phyloP scores from a whole-genome alignment of 78 protist species.

The Dictyostelium firmibasis region DNA sequence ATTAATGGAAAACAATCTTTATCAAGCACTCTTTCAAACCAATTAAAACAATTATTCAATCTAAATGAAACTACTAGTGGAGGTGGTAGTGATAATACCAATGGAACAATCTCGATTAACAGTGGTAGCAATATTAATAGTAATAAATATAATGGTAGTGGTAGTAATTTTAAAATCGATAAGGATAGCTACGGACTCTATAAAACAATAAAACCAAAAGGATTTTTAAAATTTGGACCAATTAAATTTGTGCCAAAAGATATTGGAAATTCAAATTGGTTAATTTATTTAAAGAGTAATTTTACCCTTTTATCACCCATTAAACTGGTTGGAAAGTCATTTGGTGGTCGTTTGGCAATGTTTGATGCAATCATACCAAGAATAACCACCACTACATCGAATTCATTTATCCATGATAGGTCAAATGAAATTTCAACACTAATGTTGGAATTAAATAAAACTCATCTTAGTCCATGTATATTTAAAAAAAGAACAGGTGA shows the following conservation, averaged over 20 bases:
- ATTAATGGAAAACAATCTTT: background rate
- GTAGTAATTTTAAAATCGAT: background rate
- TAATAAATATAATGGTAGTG: background rate
- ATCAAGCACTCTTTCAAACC: background rate
- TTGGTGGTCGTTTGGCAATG: slow-evolving; percentile 40
- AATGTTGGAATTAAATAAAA: slow-evolving; percentile 47
- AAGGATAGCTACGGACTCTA: background rate
- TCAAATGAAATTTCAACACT: slow-evolving; percentile 3
- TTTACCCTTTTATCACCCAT: slow-evolving; percentile 27
- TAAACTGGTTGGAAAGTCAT: slow-evolving; percentile 2
- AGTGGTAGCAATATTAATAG: background rate
- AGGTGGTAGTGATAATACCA: background rate
- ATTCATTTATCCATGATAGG: background rate
- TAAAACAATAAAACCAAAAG: slow-evolving; percentile 4
- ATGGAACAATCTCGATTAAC: background rate
- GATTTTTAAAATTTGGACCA: slow-evolving; percentile 27
- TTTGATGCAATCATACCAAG: background rate
- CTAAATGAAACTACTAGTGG: background rate
- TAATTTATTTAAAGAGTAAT: slow-evolving; percentile 30
- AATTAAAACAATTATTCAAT: background rate
- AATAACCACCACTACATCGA: background rate
- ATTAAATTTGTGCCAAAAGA: slow-evolving; percentile 43
- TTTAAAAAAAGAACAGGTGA: slow-evolving; percentile 10
- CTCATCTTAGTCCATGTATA: slow-evolving; percentile 69
- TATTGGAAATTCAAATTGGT: background rate